A percentile compares a stretch with the other conserved stretches of the same genome.
phyloP scores from a whole-genome alignment of 225 moss, liverwort and hornwort species.

The Rhytidiadelphus loreus region DNA sequence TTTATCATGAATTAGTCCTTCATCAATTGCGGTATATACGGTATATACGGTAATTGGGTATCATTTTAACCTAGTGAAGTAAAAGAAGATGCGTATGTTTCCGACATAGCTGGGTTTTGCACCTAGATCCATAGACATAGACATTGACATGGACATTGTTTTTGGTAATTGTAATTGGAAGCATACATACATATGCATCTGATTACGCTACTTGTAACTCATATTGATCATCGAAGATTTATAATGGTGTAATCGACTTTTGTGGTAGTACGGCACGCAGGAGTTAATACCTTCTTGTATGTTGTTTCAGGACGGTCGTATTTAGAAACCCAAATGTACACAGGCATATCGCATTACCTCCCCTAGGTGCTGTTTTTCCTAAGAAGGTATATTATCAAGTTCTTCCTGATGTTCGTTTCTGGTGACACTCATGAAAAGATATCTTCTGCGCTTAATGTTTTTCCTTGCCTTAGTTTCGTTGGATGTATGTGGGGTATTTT shows the following conservation, averaged over 20 bases:
- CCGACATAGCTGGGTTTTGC: not conserved
- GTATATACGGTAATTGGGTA: not conserved
- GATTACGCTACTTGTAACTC: not conserved
- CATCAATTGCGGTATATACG: not conserved
- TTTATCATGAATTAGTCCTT: not conserved
- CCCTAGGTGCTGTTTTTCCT: conserved; percentile 47
- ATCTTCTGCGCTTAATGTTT: not conserved
- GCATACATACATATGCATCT: not conserved
- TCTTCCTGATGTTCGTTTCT: not conserved
- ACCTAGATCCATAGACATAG: not conserved
- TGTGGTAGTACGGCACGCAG: not conserved
- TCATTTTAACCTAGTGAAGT: not conserved
- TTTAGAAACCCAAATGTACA: conserved; percentile 54
- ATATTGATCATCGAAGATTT: not conserved
- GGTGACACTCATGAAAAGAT: not conserved
- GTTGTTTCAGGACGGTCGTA: conserved; percentile 53
- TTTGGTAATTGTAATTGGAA: not conserved
- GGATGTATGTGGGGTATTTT: not conserved
- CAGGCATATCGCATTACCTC: conserved; percentile 70
- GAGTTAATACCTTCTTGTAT: not conserved
- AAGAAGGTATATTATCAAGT: conserved; percentile 37
- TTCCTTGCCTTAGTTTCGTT: not conserved
- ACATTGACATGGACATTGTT: not conserved
- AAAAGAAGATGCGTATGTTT: not conserved
- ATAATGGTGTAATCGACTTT: not conserved